Evolutionary conservation across 148 eudicot species (phyloP), one percentile per base, ranked within the genome.

Genomic region (Arbutus unedo): DNA sequence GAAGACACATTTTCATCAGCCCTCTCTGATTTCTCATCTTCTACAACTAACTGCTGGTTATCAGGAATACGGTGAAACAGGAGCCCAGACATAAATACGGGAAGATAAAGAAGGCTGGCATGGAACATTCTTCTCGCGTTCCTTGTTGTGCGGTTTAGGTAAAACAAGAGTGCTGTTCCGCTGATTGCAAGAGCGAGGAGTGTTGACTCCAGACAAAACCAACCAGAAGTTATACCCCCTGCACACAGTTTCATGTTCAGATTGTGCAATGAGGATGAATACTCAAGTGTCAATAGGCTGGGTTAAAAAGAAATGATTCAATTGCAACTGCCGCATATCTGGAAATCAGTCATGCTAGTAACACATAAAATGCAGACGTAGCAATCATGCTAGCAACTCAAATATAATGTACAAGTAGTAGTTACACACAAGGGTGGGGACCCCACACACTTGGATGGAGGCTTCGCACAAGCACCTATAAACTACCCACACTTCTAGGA

Each of bases 211-310:
- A 90, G 88, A 76, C 97, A 94, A 85, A 96, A 96, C 99, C 99
- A 96, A 62, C 98, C 94, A 31, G 99, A 93, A 16, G 99, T 93
- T 72, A 96, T 85, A 19, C 97, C 98, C 98, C 94, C 99, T 94
- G 89, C 71, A 88, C 53, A 68, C 19, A 76, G 18, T 51, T 18
- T 43, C 80, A 55, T 41, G 67, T 56, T 56, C 18, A 77, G 23
- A 53, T 77, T 77, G 67, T 16, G 47, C 67, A 18, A 43, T 21
- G 47, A 5, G 45, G 45, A 48, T 81, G 44, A 55, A 47, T 18
- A 10, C 44, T 55, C 55, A 19, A 71, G 4, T 15, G 49, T 18
- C 18, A 72, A 43, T 3, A 31, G 38, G 31, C 76, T 5, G 43
- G 15, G 71, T 51, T 50, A 31, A 14, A 16, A 31, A 16, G 8